Percentiles rank a stretch among this genome's conserved stretches.
Evolutionary conservation across 2,329 filamentous ascomycete genomes (phyloP).

Genomic region (Stagonosporopsis tanaceti): DNA sequence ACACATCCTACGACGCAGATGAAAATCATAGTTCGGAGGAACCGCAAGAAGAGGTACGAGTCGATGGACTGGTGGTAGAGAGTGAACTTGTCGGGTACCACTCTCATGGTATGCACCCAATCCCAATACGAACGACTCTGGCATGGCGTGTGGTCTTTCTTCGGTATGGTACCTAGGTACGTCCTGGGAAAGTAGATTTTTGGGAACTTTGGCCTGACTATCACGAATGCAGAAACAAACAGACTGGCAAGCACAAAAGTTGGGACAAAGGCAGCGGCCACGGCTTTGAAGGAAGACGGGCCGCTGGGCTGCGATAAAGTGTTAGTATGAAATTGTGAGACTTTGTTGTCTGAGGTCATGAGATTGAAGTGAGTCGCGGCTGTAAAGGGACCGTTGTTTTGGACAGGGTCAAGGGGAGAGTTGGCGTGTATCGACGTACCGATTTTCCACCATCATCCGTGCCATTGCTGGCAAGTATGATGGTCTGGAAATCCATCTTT

Average conservation of each 20-base stretch:
- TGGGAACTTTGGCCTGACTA: constrained; percentile 53
- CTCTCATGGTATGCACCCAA: constrained; percentile 59
- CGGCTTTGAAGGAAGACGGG: constrained; percentile 42
- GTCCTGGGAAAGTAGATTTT: constrained; percentile 57
- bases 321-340: constrained; percentile 11
- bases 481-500: constrained; percentile 29
- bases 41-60: constrained; percentile 88
- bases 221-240: constrained; percentile 48
- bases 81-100: constrained; percentile 75
- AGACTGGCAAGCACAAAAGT: constrained; percentile 41
- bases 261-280: constrained; percentile 48
- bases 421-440: constrained; percentile 20
- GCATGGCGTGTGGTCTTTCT: constrained; percentile 53
- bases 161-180: constrained; percentile 54
- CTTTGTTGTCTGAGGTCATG: not conserved
- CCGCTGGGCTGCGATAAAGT: constrained; percentile 33
- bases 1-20: constrained; percentile 84
- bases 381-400: too few species aligned
- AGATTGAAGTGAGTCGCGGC: not conserved
- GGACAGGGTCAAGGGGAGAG: too few species aligned
- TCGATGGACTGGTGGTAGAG: constrained; percentile 93
- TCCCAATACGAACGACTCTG: constrained; percentile 41
- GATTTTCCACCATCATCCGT: constrained; percentile 24
- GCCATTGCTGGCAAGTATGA: constrained; percentile 24
- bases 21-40: constrained; percentile 78